Base-by-base conservation (phyloP, 768 basidiomycete genomes). In the Tylopilus rubrobrunneus region DNA sequence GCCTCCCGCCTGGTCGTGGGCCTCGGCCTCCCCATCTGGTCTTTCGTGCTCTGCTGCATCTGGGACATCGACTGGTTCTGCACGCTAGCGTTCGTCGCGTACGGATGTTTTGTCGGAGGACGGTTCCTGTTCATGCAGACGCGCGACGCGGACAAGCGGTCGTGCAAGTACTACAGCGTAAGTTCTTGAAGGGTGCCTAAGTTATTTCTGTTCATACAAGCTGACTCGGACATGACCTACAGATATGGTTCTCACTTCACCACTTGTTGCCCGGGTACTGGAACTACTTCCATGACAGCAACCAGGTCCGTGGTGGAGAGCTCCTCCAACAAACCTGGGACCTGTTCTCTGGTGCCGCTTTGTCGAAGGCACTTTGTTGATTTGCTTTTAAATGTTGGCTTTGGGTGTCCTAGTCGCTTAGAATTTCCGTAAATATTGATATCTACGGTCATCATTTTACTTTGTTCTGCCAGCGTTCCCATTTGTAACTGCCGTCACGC, bases 111-210 rank as follows among this genome's bases (percentile, higher is more conserved):
- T 14, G 68, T 74, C 31, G 78, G 73, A 3, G 56, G 52, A 1
- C 62, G 73, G 6, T 74, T 74, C 53, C 40, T 74, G 51, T 52
- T 49, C 34, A 47, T 68, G 51, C 63, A 58, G 5, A 67, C 68
- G 1, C 56, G 68, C 5, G 56, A 57, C 7, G 69, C 58, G 1
- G 73, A 74, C 14, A 70, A 67, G 25, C 58, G 56, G n/a, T 74
- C 73, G 10, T 74, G 71, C 58, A 73, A 69, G 28, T 65, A 62
- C 48, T 74, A 74, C 28, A 74, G 74, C 33, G 73, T 74, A 9
- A 53, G 73, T 66, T 37, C n/a, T 29, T 11, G 11, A 1, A 31
- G 29, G 8, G 17, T 21, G 2, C 2, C 5, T 1, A 4, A 4
- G 9, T 15, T 17, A 17, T 34, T 5, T 1, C 17, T 15, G 11